Conservation (phyloP, 2,329 filamentous ascomycete genomes). For the Salinomyces thailandicus region DNA sequence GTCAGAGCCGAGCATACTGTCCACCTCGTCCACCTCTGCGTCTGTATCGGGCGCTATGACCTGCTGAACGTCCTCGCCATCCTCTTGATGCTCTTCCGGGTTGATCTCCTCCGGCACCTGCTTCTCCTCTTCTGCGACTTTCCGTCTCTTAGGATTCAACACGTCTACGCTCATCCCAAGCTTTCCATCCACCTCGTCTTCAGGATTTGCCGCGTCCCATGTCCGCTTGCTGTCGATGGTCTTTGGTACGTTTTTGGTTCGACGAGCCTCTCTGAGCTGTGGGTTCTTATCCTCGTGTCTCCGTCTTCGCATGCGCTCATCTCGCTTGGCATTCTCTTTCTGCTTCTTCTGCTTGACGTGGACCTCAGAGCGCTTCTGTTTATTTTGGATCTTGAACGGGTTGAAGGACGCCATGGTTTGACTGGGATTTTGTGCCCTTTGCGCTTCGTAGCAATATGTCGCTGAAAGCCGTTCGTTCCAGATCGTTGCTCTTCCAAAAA, state of each 20-base stretch:
- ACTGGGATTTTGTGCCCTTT: too few species aligned
- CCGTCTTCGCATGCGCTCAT: slow-evolving; percentile 65
- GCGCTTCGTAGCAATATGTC: too few species aligned
- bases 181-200: slow-evolving; percentile 28
- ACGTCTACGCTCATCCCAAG: slow-evolving; percentile 37
- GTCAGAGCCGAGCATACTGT: slow-evolving; percentile 16
- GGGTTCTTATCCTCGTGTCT: slow-evolving; percentile 81
- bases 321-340: slow-evolving; percentile 62
- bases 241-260: slow-evolving; percentile 65
- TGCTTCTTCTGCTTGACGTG: slow-evolving; percentile 72
- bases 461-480: too few species aligned
- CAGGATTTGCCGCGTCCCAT: slow-evolving; percentile 55
- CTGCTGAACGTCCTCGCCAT: slow-evolving; percentile 8
- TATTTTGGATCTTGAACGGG: slow-evolving; percentile 35
- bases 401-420: slow-evolving; percentile 23
- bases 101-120: slow-evolving; percentile 9
- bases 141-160: slow-evolving; percentile 36
- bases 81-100: slow-evolving; percentile 7
- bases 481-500: too few species aligned
- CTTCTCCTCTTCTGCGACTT: slow-evolving; percentile 22
- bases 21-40: slow-evolving; percentile 23
- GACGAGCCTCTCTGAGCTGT: slow-evolving; percentile 58
- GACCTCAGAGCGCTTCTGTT: slow-evolving; percentile 65
- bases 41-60: slow-evolving; percentile 3
- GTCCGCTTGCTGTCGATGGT: slow-evolving; percentile 82